phyloP scores from a whole-genome alignment of 768 basidiomycete genomes.

The Trametes punicea region DNA sequence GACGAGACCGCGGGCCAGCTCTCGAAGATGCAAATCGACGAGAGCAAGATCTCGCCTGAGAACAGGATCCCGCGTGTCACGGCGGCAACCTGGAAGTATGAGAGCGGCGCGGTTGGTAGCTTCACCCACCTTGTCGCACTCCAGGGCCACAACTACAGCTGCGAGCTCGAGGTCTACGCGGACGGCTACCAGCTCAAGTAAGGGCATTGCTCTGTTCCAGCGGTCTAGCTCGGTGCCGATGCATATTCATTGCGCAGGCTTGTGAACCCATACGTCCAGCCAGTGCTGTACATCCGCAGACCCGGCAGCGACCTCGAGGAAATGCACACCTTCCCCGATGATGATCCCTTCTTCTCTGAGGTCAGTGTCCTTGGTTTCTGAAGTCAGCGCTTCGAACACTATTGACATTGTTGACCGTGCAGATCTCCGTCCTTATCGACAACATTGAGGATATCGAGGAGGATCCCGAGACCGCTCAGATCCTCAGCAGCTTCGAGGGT shows the following conservation, averaged over 20 bases:
- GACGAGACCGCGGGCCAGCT: slow-evolving; percentile 85
- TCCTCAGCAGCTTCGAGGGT: slow-evolving; percentile 86
- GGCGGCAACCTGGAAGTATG: slow-evolving; percentile 94
- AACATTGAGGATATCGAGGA: slow-evolving; percentile 87
- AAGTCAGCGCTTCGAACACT: background rate
- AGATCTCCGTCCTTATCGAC: slow-evolving; percentile 83
- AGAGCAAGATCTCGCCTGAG: slow-evolving; percentile 76
- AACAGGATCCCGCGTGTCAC: slow-evolving; percentile 95
- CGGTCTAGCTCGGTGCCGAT: slow-evolving; percentile 10
- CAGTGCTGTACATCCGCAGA: slow-evolving; percentile 80
- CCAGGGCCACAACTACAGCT: slow-evolving; percentile 91
- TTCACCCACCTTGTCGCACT: slow-evolving; percentile 89
- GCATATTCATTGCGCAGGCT: slow-evolving; percentile 45
- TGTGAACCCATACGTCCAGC: slow-evolving; percentile 91
- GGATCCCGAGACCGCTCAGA: slow-evolving; percentile 73
- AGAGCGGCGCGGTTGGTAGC: slow-evolving; percentile 88
- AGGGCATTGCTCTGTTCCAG: slow-evolving; percentile 18
- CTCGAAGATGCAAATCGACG: slow-evolving; percentile 79
- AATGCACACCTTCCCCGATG: slow-evolving; percentile 66
- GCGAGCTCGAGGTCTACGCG: slow-evolving; percentile 90
- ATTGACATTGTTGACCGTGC: background rate
- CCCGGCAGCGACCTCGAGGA: slow-evolving; percentile 80
- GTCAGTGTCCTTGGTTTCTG: slow-evolving; percentile 26
- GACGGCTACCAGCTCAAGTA: slow-evolving; percentile 90
- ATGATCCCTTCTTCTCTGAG: slow-evolving; percentile 95